These are phyloP conservation scores for Pleurotus sapidus DNA, from an alignment of 768 basidiomycete species.

Conservation along the genomic window DNA sequence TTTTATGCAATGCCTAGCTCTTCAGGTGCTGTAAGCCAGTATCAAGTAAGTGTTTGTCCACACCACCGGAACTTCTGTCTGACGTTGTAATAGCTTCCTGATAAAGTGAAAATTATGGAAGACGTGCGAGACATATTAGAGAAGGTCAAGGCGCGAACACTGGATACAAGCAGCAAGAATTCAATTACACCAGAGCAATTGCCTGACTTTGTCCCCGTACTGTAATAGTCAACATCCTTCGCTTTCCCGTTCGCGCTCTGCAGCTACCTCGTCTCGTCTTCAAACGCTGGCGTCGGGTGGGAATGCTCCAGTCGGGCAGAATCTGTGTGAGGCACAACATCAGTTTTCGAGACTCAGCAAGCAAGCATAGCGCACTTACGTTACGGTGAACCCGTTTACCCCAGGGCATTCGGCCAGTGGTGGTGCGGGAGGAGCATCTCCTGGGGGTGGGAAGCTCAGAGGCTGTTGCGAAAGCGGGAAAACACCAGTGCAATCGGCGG, in stretches of 20 bases:
- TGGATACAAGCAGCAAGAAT: slow-evolving; percentile 15
- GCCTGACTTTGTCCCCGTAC: no score
- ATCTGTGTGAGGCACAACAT: slow-evolving; percentile 10
- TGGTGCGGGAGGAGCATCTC: not conserved
- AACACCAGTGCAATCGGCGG: not conserved
- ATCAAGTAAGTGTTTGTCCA: slow-evolving; percentile 48
- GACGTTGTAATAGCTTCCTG: slow-evolving; percentile 32
- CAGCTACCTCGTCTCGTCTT: no score
- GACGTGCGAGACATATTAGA: slow-evolving; percentile 27
- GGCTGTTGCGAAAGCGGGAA: not conserved
- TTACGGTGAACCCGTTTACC: slow-evolving; percentile 6
- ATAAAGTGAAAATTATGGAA: slow-evolving; percentile 42
- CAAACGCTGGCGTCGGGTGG: slow-evolving; percentile 11
- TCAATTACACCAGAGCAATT: not conserved
- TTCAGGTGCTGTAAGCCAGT: slow-evolving; percentile 69
- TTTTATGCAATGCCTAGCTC: slow-evolving; percentile 79
- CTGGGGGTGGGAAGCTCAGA: not conserved
- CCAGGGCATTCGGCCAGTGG: not conserved
- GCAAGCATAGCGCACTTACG: slow-evolving; percentile 9
- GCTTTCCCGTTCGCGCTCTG: no score
- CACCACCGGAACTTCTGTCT: not conserved
- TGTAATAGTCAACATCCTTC: no score
- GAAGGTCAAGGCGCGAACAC: slow-evolving; percentile 18
- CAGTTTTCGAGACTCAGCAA: not conserved
- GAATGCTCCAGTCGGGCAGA: slow-evolving; percentile 17